Evolutionary conservation across 495 filamentous ascomycete species (phyloP).

Genomic region (Chaetomium cochliodes): DNA sequence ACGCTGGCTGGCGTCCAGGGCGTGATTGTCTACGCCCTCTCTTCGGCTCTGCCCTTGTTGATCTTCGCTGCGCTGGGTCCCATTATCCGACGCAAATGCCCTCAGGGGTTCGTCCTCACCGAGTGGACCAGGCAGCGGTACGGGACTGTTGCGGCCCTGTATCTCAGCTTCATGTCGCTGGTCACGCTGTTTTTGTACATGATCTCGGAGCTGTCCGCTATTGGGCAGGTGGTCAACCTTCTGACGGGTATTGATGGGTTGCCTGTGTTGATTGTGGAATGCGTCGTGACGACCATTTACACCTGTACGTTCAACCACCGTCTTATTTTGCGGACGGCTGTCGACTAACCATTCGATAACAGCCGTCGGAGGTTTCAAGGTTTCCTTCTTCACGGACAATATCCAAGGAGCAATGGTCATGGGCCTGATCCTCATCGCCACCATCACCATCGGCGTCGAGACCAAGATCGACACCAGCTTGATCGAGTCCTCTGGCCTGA

Average conservation of each 20-base stretch:
- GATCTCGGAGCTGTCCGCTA: slow-evolving; percentile 71
- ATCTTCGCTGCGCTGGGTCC: slow-evolving; percentile 68
- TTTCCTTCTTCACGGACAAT: slow-evolving; percentile 77
- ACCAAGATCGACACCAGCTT: slow-evolving; percentile 65
- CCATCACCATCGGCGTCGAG: slow-evolving; percentile 69
- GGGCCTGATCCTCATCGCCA: slow-evolving; percentile 63
- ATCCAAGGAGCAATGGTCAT: slow-evolving; percentile 74
- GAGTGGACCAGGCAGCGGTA: slow-evolving; percentile 77
- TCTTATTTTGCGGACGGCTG: not conserved
- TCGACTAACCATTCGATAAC: slow-evolving; percentile 23
- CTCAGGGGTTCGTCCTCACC: slow-evolving; percentile 74
- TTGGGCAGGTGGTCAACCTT: slow-evolving; percentile 69
- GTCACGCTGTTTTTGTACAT: slow-evolving; percentile 78
- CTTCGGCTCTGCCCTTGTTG: slow-evolving; percentile 64
- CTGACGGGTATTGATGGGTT: slow-evolving; percentile 70
- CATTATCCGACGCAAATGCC: slow-evolving; percentile 69
- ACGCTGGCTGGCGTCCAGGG: slow-evolving; percentile 77
- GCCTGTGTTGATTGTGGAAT: slow-evolving; percentile 71
- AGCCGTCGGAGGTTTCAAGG: slow-evolving; percentile 73
- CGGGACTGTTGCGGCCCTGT: slow-evolving; percentile 61
- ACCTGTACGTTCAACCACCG: slow-evolving; percentile 55
- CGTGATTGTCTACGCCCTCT: slow-evolving; percentile 66
- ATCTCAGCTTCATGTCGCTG: slow-evolving; percentile 68
- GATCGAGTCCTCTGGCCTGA: slow-evolving; percentile 60
- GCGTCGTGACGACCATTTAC: slow-evolving; percentile 70